Conservation (phyloP, 2,329 filamentous ascomycete genomes). For the Blumeriella jaapii region DNA sequence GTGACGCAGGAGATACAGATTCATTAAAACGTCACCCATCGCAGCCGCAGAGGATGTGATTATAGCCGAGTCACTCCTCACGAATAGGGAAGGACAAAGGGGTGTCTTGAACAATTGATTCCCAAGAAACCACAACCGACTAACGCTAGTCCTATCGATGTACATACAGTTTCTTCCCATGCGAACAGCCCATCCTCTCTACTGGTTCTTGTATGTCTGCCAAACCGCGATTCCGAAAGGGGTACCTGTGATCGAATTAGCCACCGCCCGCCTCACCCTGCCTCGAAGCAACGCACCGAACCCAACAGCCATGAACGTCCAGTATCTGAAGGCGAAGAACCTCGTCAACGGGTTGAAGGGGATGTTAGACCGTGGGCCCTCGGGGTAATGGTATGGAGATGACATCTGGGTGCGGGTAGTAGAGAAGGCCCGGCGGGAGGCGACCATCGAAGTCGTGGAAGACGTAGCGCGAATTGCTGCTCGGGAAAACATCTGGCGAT, state of each 20-base stretch:
- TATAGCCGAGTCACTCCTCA: too few species aligned
- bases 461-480: constrained; percentile 46
- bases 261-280: background rate
- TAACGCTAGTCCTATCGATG: constrained; percentile 11
- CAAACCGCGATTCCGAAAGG: constrained; percentile 50
- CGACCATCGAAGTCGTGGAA: constrained; percentile 52
- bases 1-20: too few species aligned
- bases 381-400: constrained; percentile 96
- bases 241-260: constrained; percentile 28
- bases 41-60: too few species aligned
- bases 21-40: too few species aligned
- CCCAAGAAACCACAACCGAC: constrained; percentile 3
- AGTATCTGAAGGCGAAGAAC: constrained; percentile 76
- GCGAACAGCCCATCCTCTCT: constrained; percentile 6
- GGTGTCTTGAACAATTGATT: constrained; percentile 7
- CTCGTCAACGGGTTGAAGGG: constrained; percentile 93
- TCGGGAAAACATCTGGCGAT: constrained; percentile 68
- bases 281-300: constrained; percentile 35
- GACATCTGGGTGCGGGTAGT: constrained; percentile 74
- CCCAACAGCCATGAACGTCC: constrained; percentile 51
- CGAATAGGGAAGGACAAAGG: background rate
- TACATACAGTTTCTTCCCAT: constrained; percentile 7
- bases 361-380: constrained; percentile 88
- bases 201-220: constrained; percentile 31
- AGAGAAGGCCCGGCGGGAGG: constrained; percentile 81